Base-by-base conservation (phyloP, 805 yeast species). In the Debaryomyces maramus region DNA sequence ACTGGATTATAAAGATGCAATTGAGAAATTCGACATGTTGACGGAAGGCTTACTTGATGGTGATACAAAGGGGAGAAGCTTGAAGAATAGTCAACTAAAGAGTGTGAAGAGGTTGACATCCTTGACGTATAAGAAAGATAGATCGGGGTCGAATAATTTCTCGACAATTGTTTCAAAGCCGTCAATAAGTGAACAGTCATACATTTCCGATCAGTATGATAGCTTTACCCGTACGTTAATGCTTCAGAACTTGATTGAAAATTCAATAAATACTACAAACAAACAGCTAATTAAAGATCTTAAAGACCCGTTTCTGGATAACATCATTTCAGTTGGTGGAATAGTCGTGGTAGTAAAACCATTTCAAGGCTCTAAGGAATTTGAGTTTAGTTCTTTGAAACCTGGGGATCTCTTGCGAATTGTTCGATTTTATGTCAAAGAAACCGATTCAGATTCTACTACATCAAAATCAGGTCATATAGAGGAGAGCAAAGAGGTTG, bases 101-200 rank as follows among this genome's bases (percentile, higher is more conserved):
- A 35, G 19, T 54, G 57, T 13, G 52, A 40, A 11, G 64, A 61
- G 53, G 88, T 96, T 6, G 78, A 68, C 53, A 93, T 87, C 55
- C 99, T 73, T 1, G 97, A 88, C 64, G 90, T 90, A 19, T 22
- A 19, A 21, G n/a, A 33, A n/a, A 29, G 42, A 3, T 35, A 34
- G 8, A 19, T 40, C 19, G 31, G 40, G 17, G 41, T 38, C 18
- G 22, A 17, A 6, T n/a, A 29, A 29, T 11, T 29, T n/a, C 16
- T 16, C 5, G 27, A 48, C 57, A 3, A 36, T 45, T 9, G 24
- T 46, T 11, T 50, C 51, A 14, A 35, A 32, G 6, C 56, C 56
- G 5, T 39, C 50, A 7, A 43, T 38, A 27, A 38, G 41, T n/a
- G 41, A 47, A 21, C 45, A 44, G 28, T 23, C 41, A 23, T 48